Percentiles rank a stretch among this genome's conserved stretches.
These are phyloP conservation scores for Didymella pomorum DNA, from an alignment of 2,329 filamentous ascomycete species.

Conservation along the genomic window DNA sequence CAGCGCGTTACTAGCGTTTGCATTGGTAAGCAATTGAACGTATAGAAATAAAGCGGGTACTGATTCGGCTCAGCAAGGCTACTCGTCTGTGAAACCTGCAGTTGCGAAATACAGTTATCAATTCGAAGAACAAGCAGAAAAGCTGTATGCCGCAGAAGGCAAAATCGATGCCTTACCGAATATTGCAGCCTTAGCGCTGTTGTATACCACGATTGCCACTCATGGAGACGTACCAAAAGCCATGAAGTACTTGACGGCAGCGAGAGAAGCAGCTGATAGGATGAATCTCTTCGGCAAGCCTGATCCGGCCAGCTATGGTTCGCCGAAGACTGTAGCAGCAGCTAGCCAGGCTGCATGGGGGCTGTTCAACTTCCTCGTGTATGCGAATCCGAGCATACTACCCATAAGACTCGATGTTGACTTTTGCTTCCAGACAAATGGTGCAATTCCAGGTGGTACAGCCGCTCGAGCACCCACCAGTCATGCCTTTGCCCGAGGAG, in stretches of 20 bases:
- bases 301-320: slow-evolving; percentile 10
- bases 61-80: slow-evolving; percentile 14
- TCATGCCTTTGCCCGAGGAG: slow-evolving; percentile 16
- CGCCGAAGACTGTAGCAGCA: slow-evolving; percentile 13
- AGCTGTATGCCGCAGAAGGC: slow-evolving; percentile 16
- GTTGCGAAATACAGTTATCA: slow-evolving; percentile 14
- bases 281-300: slow-evolving; percentile 20
- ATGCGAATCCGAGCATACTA: slow-evolving; percentile 1
- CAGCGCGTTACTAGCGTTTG: slow-evolving; percentile 20
- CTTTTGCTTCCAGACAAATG: slow-evolving; percentile 19
- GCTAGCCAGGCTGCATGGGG: slow-evolving; percentile 23
- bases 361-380: slow-evolving; percentile 24
- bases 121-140: slow-evolving; percentile 23
- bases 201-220: slow-evolving; percentile 17
- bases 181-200: slow-evolving; percentile 17
- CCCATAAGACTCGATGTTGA: slow-evolving; percentile 8
- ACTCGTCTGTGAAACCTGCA: slow-evolving; percentile 14
- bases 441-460: slow-evolving; percentile 17
- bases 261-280: slow-evolving; percentile 13
- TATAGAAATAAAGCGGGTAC: background rate
- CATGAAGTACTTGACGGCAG: slow-evolving; percentile 14
- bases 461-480: slow-evolving; percentile 19
- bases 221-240: slow-evolving; percentile 22
- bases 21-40: slow-evolving; percentile 12
- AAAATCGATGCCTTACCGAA: slow-evolving; percentile 9